phyloP scores from a whole-genome alignment of 192 early-diverging fungal species.

The Coemansia sp. region DNA sequence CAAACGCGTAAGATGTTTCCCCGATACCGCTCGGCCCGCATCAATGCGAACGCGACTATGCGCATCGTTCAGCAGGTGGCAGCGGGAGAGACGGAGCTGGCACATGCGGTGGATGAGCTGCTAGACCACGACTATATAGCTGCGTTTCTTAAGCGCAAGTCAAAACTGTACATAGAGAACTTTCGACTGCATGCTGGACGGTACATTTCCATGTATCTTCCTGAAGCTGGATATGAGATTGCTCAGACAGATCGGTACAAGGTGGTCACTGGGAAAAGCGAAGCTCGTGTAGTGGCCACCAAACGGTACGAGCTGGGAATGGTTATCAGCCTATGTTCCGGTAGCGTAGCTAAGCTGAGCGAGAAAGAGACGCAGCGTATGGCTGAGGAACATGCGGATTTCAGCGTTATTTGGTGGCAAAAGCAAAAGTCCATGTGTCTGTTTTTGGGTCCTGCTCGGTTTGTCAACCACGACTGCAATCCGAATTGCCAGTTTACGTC shows the following conservation, averaged over 20 bases:
- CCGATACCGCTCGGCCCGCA: slow-evolving; percentile 30
- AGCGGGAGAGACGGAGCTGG: slow-evolving; percentile 6
- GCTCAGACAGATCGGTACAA: slow-evolving; percentile 58
- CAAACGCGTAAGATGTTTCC: slow-evolving; percentile 49
- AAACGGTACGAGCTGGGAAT: slow-evolving; percentile 31
- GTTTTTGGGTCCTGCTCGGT: slow-evolving; percentile 70
- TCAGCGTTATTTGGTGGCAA: slow-evolving; percentile 65
- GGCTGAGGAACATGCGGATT: slow-evolving; percentile 54
- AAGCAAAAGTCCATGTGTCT: slow-evolving; percentile 58
- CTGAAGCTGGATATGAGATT: slow-evolving; percentile 65
- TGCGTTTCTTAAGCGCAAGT: slow-evolving; percentile 37
- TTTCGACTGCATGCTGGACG: slow-evolving; percentile 53
- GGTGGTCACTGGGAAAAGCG: slow-evolving; percentile 26
- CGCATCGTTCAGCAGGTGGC: slow-evolving; percentile 33
- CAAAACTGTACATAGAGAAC: slow-evolving; percentile 13
- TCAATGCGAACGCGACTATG: not conserved
- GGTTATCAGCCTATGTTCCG: slow-evolving; percentile 48
- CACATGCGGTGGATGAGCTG: slow-evolving; percentile 29
- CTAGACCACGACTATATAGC: slow-evolving; percentile 31
- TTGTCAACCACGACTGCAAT: slow-evolving; percentile 74
- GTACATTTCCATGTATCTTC: slow-evolving; percentile 66
- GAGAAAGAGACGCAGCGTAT: slow-evolving; percentile 29
- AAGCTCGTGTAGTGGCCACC: slow-evolving; percentile 45
- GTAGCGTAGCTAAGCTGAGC: slow-evolving; percentile 56
- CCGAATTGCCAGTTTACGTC: slow-evolving; percentile 59